Evolutionary conservation across 306 rosid genomes (phyloP), one percentile per base, ranked within the genome.

Genomic region (Astragalus glycyphyllos): DNA sequence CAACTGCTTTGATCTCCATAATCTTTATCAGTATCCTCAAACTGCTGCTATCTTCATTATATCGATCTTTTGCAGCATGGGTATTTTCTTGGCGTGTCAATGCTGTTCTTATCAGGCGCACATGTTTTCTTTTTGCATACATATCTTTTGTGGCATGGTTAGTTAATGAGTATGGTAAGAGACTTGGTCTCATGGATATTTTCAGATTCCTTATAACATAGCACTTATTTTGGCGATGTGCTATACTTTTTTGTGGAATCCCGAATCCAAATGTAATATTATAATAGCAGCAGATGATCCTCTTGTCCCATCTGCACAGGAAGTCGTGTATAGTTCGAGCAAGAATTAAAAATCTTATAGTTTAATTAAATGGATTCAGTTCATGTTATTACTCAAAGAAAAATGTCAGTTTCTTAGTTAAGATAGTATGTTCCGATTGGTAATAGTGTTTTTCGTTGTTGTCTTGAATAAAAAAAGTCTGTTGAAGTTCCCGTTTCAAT

Each of bases 1-100:
- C 82, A 37, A 85, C 90, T 65, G 86, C 97, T 15, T 74, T 93
- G 82, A 82, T 93, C 86, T 80, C 90, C 40, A 78, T 90, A 44
- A 42, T 71, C 84, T 65, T 87, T 58, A 1, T 88, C 45, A 71
- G 51, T 78, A 8, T 88, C 71, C 68, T 88, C 61, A 84, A 83
- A 62, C 85, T 53, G 63, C 68, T 83, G 60, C 77, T 72, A 61
- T 80, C 78, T 77, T 71, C 86, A 53, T 31, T 85, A 32, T 80
- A 56, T 56, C 80, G 54, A 44, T 69, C 58, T 29, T 69, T 65
- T 66, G 64, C 73, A 1, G 58, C 61, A 48, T 62, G 79, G 83
- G 11, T 53, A 44, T 67, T 81, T 76, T n/a, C 20, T 45, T 58
- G 61, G 51, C 80, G 71, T 26, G 46, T 77, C 23, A 74, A 64